phyloP scores from a whole-genome alignment of 2,329 filamentous ascomycete species.

The Xylariaceae sp. region DNA sequence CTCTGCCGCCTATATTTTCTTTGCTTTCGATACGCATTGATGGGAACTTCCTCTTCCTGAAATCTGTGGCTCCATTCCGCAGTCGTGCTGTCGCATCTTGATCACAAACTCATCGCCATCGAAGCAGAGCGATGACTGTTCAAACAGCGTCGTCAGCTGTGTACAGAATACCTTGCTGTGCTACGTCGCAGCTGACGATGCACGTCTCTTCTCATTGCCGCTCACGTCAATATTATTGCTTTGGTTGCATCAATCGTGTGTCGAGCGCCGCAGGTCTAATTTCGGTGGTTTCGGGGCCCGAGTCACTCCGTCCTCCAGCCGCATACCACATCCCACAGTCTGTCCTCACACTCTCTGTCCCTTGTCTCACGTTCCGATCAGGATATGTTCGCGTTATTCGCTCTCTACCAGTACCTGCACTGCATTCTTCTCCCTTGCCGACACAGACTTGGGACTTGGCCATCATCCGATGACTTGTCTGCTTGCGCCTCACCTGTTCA shows the following conservation, averaged over 20 bases:
- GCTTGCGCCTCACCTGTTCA: neutral
- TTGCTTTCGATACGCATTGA: neutral
- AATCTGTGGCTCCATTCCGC: neutral
- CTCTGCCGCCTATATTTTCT: neutral
- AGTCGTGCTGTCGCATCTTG: neutral
- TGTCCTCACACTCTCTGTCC: slow-evolving; percentile 17
- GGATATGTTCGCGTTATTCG: neutral
- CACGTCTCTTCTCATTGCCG: slow-evolving; percentile 13
- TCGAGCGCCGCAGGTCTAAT: slow-evolving; percentile 30
- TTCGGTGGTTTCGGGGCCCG: slow-evolving; percentile 30
- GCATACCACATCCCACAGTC: slow-evolving; percentile 13
- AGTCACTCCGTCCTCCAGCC: slow-evolving; percentile 19
- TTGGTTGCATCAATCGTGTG: slow-evolving; percentile 26
- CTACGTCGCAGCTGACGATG: slow-evolving; percentile 20
- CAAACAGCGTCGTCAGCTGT: slow-evolving; percentile 6
- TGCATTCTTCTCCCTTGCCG: neutral
- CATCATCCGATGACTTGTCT: neutral
- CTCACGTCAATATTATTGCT: slow-evolving; percentile 13
- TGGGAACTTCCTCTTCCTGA: neutral
- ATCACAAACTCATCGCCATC: neutral
- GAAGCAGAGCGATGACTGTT: neutral
- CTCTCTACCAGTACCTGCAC: too few species aligned
- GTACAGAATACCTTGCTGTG: neutral
- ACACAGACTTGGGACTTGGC: neutral
- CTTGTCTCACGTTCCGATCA: neutral